Conservation (phyloP, 805 yeast genomes). For the Metschnikowia borealis region DNA sequence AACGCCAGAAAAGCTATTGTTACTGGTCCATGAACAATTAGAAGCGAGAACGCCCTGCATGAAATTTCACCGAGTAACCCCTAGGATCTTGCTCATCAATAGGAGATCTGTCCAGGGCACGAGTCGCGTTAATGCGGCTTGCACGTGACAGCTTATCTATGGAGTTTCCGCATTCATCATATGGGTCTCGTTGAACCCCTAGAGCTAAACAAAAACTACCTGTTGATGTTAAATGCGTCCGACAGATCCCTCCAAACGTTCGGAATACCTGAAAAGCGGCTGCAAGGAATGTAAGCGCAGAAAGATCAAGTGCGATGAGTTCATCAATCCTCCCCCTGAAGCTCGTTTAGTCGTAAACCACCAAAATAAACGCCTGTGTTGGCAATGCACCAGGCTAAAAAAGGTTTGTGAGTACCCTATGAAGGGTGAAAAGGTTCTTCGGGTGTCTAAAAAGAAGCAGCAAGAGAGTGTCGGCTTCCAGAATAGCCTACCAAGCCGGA, state of each 20-base stretch:
- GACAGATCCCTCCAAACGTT: constrained; percentile 5
- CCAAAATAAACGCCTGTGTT: constrained; percentile 28
- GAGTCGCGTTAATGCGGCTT: neutral
- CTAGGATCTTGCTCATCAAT: neutral
- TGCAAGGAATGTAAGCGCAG: constrained; percentile 42
- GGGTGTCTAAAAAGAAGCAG: constrained; percentile 9
- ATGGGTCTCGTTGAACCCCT: neutral
- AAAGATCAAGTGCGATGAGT: constrained; percentile 40
- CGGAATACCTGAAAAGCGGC: constrained; percentile 35
- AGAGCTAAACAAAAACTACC: neutral
- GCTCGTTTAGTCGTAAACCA: constrained; percentile 12
- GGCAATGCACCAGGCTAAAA: constrained; percentile 31
- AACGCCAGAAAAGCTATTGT: neutral
- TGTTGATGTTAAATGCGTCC: neutral
- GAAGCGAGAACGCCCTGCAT: no score
- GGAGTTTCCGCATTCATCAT: neutral
- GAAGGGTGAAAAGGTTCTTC: constrained; percentile 32
- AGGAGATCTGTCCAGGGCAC: neutral
- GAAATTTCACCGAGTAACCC: no score
- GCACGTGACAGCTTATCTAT: constrained; percentile 3
- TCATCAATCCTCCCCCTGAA: constrained; percentile 13
- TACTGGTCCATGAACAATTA: no score
- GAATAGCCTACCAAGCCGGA: neutral
- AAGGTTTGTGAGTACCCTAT: constrained; percentile 36
- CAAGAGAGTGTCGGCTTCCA: neutral